phyloP scores from a whole-genome alignment of 192 early-diverging fungal genomes.

The Entomortierella chlamydospora region DNA sequence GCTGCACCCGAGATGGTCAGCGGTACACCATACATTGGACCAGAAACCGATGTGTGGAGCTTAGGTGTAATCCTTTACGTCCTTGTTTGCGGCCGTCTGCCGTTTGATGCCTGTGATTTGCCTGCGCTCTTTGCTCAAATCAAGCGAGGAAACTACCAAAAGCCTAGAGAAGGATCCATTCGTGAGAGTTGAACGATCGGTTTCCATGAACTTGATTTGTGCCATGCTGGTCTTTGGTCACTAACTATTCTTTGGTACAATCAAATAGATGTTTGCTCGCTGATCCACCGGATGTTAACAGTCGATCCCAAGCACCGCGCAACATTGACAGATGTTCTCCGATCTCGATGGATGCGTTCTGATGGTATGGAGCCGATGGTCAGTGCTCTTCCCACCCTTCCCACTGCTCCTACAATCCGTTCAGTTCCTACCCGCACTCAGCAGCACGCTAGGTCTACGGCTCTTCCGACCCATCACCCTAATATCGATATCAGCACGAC shows the following conservation, averaged over 20 bases:
- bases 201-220: neutral
- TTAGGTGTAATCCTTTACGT: conserved; percentile 71
- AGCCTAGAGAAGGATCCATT: conserved; percentile 56
- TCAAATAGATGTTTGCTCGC: conserved; percentile 51
- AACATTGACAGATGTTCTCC: conserved; percentile 64
- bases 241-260: conserved; percentile 30
- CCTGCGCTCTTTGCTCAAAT: conserved; percentile 72
- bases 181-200: conserved; percentile 3
- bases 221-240: too few species aligned
- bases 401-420: conserved; percentile 24
- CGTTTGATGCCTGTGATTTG: conserved; percentile 69
- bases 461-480: conserved; percentile 30
- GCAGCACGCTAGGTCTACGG: conserved; percentile 27
- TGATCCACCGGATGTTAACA: conserved; percentile 62
- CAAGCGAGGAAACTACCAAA: conserved; percentile 63
- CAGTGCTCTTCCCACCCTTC: conserved; percentile 23
- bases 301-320: conserved; percentile 66
- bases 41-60: conserved; percentile 70
- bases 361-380: conserved; percentile 40
- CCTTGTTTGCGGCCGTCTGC: conserved; percentile 68
- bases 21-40: conserved; percentile 68
- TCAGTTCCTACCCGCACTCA: conserved; percentile 12
- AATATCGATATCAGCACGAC: conserved; percentile 46
- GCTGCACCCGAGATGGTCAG: conserved; percentile 77
- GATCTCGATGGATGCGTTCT: conserved; percentile 65